Evolutionary conservation across 495 filamentous ascomycete species (phyloP), one percentile per base, ranked within the genome.

Genomic region (Trichoderma orchidacearum): DNA sequence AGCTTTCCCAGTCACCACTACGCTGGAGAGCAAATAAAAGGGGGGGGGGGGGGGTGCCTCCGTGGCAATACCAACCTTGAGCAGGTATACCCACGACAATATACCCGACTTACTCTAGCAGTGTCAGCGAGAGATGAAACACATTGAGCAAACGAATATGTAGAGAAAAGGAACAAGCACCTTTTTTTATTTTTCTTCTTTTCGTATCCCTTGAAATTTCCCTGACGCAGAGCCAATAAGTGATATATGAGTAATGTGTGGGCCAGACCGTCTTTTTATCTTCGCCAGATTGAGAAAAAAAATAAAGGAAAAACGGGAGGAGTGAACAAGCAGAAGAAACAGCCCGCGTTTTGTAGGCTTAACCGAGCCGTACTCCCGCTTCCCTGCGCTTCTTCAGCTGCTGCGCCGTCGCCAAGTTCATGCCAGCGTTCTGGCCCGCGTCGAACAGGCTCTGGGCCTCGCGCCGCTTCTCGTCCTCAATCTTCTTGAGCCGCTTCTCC

Each of bases 401-500:
- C 38, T 82, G 79, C 11, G 83, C 86, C 65, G 85, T 82, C 13
- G 87, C 90, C 59, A 79, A 84, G 65, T 82, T 85, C 82, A 95
- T 90, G 28, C 89, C 90, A 27, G 84, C 86, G 58, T 84, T 84
- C 68, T 88, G 84, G 62, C 85, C 89, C 56, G 82, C 86, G 64
- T 94, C 89, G 59, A 96, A 68, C 48, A 84, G 77, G 63, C 85
- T 89, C 78, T 87, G 85, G 0, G 86, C 80, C 74, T 87, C 83
- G 61, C 82, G 80, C 66, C 85, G 85, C 80, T 90, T 92, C 74
- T 96, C 91, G 61, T 92, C 89, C 56, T 92, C 93, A 70, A 96
- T 92, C 81, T 93, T 95, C 83, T 96, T 96, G 52, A 98, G 71
- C 55, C 80, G 76, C 74, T 97, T 97, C 76, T 97, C 92, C 25